Conservation (phyloP, 208 protist species). For the Acanthamoeba lenticulata region DNA sequence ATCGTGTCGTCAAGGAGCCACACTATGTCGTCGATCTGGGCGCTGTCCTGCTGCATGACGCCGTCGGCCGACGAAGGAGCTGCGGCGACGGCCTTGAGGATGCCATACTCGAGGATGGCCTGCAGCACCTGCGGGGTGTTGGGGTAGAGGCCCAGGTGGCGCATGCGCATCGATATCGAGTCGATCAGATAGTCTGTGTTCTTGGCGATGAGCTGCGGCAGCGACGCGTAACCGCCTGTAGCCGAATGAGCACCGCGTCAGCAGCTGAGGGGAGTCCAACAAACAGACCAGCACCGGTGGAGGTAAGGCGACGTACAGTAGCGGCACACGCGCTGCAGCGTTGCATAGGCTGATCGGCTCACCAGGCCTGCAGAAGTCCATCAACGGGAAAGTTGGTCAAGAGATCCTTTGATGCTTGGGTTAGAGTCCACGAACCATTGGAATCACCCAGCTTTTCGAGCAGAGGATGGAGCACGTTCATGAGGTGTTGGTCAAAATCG, state of each 20-base stretch:
- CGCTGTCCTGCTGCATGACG: not conserved
- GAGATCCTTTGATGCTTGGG: not conserved
- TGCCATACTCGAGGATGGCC: constrained; percentile 37
- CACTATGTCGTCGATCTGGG: constrained; percentile 6
- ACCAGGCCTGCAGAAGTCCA: not conserved
- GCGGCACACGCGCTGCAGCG: not conserved
- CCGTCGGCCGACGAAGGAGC: not conserved
- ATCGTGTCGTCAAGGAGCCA: constrained; percentile 59
- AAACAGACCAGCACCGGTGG: too few species aligned
- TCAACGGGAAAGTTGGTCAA: not conserved
- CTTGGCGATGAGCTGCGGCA: constrained; percentile 32
- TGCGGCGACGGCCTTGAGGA: not conserved
- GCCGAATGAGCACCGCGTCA: not conserved
- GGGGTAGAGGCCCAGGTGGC: constrained; percentile 24
- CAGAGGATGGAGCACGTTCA: constrained; percentile 46
- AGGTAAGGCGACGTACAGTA: not conserved
- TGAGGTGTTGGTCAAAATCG: constrained; percentile 14
- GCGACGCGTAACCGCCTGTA: constrained; percentile 11
- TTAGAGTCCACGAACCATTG: not conserved
- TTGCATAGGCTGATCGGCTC: constrained; percentile 15
- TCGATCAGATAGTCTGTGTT: constrained; percentile 67
- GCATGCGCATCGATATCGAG: constrained; percentile 56
- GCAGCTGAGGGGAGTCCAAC: too few species aligned
- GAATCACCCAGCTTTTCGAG: constrained; percentile 51
- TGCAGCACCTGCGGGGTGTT: constrained; percentile 57